Percentiles rank a stretch among this genome's conserved stretches.
Evolutionary conservation across 2,329 filamentous ascomycete species (phyloP).

Genomic region (Anisogramma anomala): DNA sequence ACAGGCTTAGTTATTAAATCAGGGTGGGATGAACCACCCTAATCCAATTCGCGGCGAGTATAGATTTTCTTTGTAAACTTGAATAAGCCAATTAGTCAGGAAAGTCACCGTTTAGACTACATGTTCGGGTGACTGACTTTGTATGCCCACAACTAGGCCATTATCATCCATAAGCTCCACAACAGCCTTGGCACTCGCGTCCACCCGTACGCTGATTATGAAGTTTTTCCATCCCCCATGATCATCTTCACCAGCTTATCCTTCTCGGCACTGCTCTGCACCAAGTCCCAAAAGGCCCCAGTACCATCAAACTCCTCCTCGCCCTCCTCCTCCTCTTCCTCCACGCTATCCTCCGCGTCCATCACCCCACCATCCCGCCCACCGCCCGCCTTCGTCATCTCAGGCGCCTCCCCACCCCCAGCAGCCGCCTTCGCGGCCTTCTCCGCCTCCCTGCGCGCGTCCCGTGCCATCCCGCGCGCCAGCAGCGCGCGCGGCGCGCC

Average conservation of each 20-base stretch:
- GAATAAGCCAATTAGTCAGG: too few relatives aligned
- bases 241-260: conserved; percentile 21
- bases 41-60: too few relatives aligned
- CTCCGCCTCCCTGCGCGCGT: conserved; percentile 7
- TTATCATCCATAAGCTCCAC: too few relatives aligned
- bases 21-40: too few relatives aligned
- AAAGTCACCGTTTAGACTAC: too few relatives aligned
- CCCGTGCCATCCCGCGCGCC: conserved; percentile 24
- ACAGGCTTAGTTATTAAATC: too few relatives aligned
- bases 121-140: too few relatives aligned
- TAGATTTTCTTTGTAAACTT: too few relatives aligned
- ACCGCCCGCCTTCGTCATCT: background rate
- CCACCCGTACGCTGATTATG: too few relatives aligned
- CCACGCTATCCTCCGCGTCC: conserved; percentile 3
- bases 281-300: conserved; percentile 21
- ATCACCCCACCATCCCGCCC: conserved; percentile 5
- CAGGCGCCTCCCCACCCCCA: background rate
- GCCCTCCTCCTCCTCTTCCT: background rate
- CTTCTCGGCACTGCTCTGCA: conserved; percentile 22
- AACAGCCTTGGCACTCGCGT: too few relatives aligned
- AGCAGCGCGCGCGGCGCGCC: conserved; percentile 29
- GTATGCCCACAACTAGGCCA: too few relatives aligned
- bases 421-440: background rate
- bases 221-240: conserved; percentile 14
- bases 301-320: conserved; percentile 15